Base-by-base conservation (phyloP, 2,329 filamentous ascomycete genomes). In the Fusarium sp. region DNA sequence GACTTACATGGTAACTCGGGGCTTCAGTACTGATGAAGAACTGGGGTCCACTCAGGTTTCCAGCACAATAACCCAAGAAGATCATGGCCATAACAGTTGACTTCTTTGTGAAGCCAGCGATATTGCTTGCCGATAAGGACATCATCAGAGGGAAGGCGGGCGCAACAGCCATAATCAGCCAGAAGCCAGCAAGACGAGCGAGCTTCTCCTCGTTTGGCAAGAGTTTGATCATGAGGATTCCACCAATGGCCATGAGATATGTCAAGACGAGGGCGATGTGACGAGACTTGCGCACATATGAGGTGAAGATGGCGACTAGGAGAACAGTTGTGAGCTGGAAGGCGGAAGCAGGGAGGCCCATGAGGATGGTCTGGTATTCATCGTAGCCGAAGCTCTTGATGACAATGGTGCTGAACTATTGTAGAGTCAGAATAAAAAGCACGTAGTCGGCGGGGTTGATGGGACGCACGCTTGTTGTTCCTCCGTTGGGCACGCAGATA, bases 41-140 rank as follows among this genome's bases (percentile, higher is more conserved):
- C 27, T 90, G 88, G 0, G 89, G 88, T 0, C 87, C 89, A 35
- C 89, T 87, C 5, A 89, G 86, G 74, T 92, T 92, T 1, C 90
- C 90, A 0, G 85, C 83, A 45, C 87, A 88, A 87, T 89, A 91
- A 3, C 87, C 86, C 60, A 91, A 83, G 76, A 91, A 91, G 69
- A 90, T 66, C 74, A 88, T 86, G 1, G 89, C 88, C 10, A 91
- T 86, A 7, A 88, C 87, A 11, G 88, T 86, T 1, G 86, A 85
- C 75, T 91, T 91, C 82, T 92, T 92, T 2, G 90, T 92, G 60
- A 90, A 88, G 0, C 90, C 90, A 13, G 87, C 89, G 11, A 91
- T 83, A 75, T 92, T 92, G 8, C 89, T 85, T 0, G 86, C 86
- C 32, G 90, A 84, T 82, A 91, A 85, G 11, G 87, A 87, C 79